phyloP scores from a whole-genome alignment of 2,329 filamentous ascomycete genomes.

The Claviceps africana region DNA sequence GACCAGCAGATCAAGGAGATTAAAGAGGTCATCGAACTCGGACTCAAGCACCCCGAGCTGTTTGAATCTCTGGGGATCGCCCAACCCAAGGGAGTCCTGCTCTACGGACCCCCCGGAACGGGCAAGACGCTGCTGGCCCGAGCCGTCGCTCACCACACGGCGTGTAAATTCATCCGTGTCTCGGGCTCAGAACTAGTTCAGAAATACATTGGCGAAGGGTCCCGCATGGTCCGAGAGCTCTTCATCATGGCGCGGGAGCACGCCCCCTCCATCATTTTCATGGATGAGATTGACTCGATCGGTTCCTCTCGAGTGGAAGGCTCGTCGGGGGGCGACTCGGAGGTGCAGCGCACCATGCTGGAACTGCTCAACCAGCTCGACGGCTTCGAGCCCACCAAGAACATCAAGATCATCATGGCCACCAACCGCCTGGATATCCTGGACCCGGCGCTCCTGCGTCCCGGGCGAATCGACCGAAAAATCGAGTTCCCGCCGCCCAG shows the following conservation, averaged over 20 bases:
- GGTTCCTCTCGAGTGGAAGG: conserved; percentile 94
- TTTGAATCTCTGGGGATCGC: conserved; percentile 99
- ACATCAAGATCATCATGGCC: conserved; percentile 99
- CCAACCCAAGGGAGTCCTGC: conserved; percentile 90
- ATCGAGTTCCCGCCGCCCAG: conserved; percentile 97
- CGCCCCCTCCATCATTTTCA: conserved; percentile 97
- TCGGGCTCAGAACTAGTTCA: conserved; percentile 93
- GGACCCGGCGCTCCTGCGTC: conserved; percentile 83
- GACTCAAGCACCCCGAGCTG: conserved; percentile 93
- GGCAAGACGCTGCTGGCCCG: conserved; percentile 91
- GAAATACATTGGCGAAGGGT: conserved; percentile 98
- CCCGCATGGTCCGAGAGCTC: conserved; percentile 93
- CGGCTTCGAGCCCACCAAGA: conserved; percentile 97
- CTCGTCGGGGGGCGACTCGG: conserved; percentile 86
- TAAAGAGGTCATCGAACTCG: conserved; percentile 98
- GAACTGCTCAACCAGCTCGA: conserved; percentile 97
- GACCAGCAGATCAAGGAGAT: conserved; percentile 99
- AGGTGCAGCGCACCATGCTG: conserved; percentile 97
- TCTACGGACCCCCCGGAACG: conserved; percentile 93
- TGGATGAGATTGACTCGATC: conserved; percentile 99
- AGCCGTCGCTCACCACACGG: conserved; percentile 94
- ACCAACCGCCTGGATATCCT: conserved; percentile 96
- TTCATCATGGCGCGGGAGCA: conserved; percentile 99
- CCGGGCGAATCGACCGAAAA: conserved; percentile 96
- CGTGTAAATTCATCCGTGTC: conserved; percentile 98